Conservation (phyloP, 257 asterid species). For the Solanum neorickii region DNA sequence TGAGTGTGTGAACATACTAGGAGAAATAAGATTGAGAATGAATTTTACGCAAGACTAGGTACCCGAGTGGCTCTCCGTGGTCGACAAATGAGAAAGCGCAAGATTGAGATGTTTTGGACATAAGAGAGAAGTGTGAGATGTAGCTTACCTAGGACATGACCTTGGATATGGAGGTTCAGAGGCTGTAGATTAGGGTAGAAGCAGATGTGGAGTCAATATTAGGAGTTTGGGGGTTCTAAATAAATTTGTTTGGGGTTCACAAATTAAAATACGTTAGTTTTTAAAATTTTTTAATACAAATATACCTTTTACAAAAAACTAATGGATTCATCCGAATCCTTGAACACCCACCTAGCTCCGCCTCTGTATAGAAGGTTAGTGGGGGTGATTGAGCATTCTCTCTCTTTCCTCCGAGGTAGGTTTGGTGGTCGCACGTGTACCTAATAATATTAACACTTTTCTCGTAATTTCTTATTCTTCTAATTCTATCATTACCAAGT, state of each 20-base stretch:
- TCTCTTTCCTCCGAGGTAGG: not conserved
- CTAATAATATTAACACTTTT: not conserved
- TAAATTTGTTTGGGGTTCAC: too few species aligned
- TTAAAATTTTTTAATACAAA: too few species aligned
- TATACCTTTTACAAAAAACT: too few species aligned
- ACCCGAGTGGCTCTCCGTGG: not conserved
- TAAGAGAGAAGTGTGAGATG: not conserved
- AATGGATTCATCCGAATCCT: too few species aligned
- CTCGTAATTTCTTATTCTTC: not conserved
- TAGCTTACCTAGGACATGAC: not conserved
- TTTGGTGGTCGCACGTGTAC: not conserved
- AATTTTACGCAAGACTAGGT: not conserved
- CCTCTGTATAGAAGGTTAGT: not conserved
- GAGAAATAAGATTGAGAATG: not conserved
- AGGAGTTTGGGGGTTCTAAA: too few species aligned
- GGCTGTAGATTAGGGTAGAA: not conserved
- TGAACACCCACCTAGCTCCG: too few species aligned
- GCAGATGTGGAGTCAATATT: too few species aligned
- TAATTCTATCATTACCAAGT: fast-evolving
- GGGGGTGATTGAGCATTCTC: not conserved
- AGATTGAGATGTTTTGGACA: not conserved
- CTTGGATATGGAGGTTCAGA: not conserved
- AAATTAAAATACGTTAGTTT: too few species aligned
- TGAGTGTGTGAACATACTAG: not conserved
- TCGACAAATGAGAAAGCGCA: fast-evolving